Percentiles rank a stretch among this genome's conserved stretches.
These are phyloP conservation scores for Asparagopsis taxiformis DNA, from an alignment of 31 red algal genomes.

Conservation along the genomic window DNA sequence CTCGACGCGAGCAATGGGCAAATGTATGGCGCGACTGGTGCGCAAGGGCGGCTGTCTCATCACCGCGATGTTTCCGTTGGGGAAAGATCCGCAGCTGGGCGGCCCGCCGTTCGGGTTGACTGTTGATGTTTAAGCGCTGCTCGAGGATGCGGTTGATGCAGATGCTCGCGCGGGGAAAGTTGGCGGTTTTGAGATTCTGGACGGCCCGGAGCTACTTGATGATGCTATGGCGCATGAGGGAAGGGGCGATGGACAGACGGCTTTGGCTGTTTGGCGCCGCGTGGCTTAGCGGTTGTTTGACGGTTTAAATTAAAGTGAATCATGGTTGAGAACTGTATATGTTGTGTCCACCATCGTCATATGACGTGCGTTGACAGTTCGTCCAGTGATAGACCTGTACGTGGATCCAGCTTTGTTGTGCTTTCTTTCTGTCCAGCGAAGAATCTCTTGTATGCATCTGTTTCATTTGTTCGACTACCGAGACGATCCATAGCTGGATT, in stretches of 20 bases:
- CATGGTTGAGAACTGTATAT: too few species aligned
- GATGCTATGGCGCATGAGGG: slow-evolving; percentile 12
- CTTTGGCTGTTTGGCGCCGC: slow-evolving; percentile 35
- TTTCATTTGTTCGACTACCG: too few species aligned
- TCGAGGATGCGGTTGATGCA: slow-evolving; percentile 51
- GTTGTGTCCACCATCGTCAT: too few species aligned
- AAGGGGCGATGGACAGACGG: slow-evolving; percentile 7
- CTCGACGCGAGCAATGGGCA: slow-evolving; percentile 49
- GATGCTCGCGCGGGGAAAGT: background rate
- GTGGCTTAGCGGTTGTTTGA: slow-evolving; percentile 1
- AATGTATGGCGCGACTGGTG: slow-evolving; percentile 43
- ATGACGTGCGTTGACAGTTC: too few species aligned
- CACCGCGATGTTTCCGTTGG: slow-evolving; percentile 75
- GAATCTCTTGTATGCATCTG: too few species aligned
- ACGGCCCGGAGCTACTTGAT: slow-evolving; percentile 14
- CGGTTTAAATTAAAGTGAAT: too few species aligned
- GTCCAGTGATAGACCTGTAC: too few species aligned
- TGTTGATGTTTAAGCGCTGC: slow-evolving; percentile 24
- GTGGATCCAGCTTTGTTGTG: too few species aligned
- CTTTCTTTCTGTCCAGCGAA: too few species aligned
- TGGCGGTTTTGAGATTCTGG: slow-evolving; percentile 20
- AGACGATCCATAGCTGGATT: too few species aligned
- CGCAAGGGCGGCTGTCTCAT: slow-evolving; percentile 36
- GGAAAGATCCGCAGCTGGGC: slow-evolving; percentile 16
- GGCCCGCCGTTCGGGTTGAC: slow-evolving; percentile 78